Evolutionary conservation across 352 stramenopile species (phyloP).

Genomic region (Elongisporangium undulatum): DNA sequence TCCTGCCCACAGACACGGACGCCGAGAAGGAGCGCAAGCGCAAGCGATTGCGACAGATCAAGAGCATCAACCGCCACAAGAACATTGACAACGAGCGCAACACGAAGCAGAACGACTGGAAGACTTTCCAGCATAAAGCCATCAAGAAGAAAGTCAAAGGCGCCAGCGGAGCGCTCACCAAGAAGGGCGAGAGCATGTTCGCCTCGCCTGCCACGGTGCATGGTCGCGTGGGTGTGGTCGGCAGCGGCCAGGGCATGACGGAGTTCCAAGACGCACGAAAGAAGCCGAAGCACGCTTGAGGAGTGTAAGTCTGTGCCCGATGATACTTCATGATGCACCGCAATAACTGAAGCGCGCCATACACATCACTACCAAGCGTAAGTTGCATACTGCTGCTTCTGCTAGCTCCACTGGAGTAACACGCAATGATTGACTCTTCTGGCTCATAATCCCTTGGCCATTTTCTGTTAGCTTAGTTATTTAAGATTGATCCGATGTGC

Average conservation of each 20-base stretch:
- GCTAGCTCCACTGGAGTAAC: background rate
- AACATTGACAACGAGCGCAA: constrained; percentile 82
- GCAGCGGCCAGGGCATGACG: constrained; percentile 87
- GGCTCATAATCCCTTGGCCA: background rate
- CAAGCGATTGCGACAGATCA: constrained; percentile 78
- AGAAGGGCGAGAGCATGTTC: constrained; percentile 88
- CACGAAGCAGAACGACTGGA: constrained; percentile 82
- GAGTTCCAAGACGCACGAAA: constrained; percentile 65
- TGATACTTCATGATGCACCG: no score
- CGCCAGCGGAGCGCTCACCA: constrained; percentile 66
- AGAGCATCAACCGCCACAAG: constrained; percentile 86
- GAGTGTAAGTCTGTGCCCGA: constrained; percentile 12
- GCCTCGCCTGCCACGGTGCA: constrained; percentile 79
- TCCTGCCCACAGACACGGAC: constrained; percentile 79
- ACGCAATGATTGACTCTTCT: background rate
- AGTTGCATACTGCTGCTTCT: background rate
- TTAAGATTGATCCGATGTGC: background rate
- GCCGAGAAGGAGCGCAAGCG: constrained; percentile 84
- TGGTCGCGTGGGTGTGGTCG: constrained; percentile 82
- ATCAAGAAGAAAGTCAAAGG: constrained; percentile 70
- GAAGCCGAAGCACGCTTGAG: constrained; percentile 51
- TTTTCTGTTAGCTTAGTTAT: background rate
- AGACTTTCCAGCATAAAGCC: constrained; percentile 80
- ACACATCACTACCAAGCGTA: background rate
- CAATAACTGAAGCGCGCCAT: background rate